These are phyloP conservation scores for Trifolium repens DNA, from an alignment of 306 rosid genomes.

Conservation along the genomic window DNA sequence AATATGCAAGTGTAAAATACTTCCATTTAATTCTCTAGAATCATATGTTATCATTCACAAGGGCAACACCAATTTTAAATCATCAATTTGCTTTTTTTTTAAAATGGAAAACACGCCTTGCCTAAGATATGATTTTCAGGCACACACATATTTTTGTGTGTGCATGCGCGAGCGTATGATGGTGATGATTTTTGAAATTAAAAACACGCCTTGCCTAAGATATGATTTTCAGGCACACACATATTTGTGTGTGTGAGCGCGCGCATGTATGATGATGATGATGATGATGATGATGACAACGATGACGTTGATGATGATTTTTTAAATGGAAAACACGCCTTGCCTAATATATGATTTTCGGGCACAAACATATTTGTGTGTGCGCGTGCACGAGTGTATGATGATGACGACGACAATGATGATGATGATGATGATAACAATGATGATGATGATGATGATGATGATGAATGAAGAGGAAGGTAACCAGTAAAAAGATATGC, in stretches of 20 bases:
- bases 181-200: too few species aligned
- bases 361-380: background rate
- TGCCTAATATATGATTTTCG: background rate
- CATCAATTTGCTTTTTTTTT: slow-evolving; percentile 6
- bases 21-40: slow-evolving; percentile 10
- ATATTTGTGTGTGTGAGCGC: too few species aligned
- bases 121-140: background rate
- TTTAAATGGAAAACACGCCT: slow-evolving; percentile 9
- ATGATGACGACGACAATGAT: too few species aligned
- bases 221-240: background rate
- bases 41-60: slow-evolving; percentile 28
- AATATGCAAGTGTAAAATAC: slow-evolving; percentile 10
- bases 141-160: background rate
- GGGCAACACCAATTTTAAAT: slow-evolving; percentile 2
- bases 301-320: too few species aligned
- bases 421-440: background rate
- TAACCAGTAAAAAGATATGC: slow-evolving; percentile 32
- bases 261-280: too few species aligned
- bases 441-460: background rate
- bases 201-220: slow-evolving; percentile 23
- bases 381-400: too few species aligned
- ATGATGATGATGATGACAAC: too few species aligned
- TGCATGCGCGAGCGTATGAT: too few species aligned
- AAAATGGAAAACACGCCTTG: slow-evolving; percentile 13
- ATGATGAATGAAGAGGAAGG: slow-evolving; percentile 22